A percentile compares a stretch with the other conserved stretches of the same genome.
Evolutionary conservation across 2,329 filamentous ascomycete species (phyloP).

Genomic region (Hypoxylon rubiginosum): DNA sequence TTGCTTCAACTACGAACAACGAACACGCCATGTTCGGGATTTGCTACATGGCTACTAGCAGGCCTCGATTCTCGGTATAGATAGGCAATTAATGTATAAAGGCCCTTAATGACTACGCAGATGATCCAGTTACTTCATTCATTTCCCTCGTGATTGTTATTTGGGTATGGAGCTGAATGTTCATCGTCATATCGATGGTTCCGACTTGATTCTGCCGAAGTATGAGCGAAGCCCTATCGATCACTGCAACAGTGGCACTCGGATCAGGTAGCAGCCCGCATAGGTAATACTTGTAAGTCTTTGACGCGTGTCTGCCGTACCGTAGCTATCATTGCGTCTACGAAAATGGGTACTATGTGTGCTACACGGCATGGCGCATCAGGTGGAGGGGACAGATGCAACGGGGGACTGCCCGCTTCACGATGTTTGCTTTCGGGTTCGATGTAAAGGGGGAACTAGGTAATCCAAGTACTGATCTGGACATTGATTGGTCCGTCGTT

Average conservation of each 20-base stretch:
- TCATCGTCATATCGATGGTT: no score
- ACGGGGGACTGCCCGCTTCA: background rate
- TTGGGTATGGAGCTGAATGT: background rate
- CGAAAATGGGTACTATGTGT: background rate
- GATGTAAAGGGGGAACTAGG: background rate
- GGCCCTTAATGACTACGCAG: background rate
- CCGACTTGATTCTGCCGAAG: background rate
- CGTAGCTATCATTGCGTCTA: background rate
- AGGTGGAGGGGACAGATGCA: background rate
- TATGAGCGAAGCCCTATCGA: background rate
- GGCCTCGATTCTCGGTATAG: background rate
- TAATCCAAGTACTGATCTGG: no score
- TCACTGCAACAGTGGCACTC: background rate
- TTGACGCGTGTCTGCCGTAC: conserved; percentile 20
- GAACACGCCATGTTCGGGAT: background rate
- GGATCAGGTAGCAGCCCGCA: background rate
- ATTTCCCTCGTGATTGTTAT: background rate
- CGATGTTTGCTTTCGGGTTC: background rate
- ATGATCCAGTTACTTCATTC: background rate
- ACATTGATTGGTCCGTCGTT: no score
- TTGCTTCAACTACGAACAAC: background rate
- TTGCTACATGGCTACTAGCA: conserved; percentile 1
- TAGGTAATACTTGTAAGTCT: background rate
- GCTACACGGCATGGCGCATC: background rate
- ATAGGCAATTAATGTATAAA: background rate